Percentiles rank a stretch among this genome's conserved stretches.
phyloP scores from a whole-genome alignment of 2,329 filamentous ascomycete genomes.

The Pseudogymnoascus sp. region DNA sequence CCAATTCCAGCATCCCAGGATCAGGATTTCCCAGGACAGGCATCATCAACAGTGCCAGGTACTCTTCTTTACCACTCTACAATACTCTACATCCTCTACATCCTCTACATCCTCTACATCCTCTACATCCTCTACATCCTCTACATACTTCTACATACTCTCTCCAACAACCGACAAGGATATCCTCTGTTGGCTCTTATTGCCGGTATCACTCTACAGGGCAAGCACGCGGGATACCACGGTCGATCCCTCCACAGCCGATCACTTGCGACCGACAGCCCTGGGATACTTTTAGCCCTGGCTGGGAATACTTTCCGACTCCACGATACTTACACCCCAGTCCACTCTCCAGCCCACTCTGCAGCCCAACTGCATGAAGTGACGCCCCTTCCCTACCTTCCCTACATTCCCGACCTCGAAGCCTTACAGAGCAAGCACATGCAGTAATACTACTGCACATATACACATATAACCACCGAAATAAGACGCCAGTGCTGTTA shows the following conservation, averaged over 20 bases:
- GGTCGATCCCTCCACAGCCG: not conserved
- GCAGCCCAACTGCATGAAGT: not conserved
- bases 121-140: too few species aligned
- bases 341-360: not conserved
- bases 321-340: too few species aligned
- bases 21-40: not conserved
- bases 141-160: too few species aligned
- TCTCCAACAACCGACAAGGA: too few species aligned
- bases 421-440: not conserved
- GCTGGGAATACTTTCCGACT: too few species aligned
- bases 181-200: too few species aligned
- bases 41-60: not conserved
- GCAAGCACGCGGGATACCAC: not conserved
- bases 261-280: not conserved
- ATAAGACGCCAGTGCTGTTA: too few species aligned
- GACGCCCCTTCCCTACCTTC: not conserved
- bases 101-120: too few species aligned
- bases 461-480: too few species aligned
- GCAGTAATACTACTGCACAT: not conserved
- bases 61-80: not conserved
- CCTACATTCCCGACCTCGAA: not conserved
- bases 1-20: too few species aligned
- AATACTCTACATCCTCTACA: too few species aligned
- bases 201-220: not conserved
- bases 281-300: too few species aligned